Evolutionary conservation across 306 rosid genomes (phyloP).

Genomic region (Sphenostylis stenocarpa): DNA sequence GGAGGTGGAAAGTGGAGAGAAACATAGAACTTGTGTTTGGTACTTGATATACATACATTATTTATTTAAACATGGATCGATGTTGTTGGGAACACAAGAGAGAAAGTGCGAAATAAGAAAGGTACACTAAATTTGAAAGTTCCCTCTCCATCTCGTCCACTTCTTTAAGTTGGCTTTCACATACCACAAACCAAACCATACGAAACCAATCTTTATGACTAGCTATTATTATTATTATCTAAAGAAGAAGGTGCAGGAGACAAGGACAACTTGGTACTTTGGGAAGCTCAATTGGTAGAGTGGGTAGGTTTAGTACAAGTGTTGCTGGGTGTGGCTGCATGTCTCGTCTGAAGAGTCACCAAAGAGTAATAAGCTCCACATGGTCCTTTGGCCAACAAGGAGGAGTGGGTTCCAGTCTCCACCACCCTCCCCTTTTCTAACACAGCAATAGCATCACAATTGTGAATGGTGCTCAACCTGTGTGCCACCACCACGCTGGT

Average conservation of each 20-base stretch:
- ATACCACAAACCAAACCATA: not conserved
- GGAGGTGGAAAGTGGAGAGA: not conserved
- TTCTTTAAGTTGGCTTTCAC: not conserved
- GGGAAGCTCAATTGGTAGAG: not conserved
- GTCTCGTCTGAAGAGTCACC: conserved; percentile 30
- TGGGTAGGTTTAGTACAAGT: not conserved
- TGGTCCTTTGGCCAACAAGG: conserved; percentile 47
- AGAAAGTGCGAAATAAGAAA: not conserved
- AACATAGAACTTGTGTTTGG: too few relatives aligned
- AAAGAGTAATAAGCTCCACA: conserved; percentile 51
- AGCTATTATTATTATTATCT: not conserved
- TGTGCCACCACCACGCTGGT: conserved; percentile 61
- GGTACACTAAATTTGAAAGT: not conserved
- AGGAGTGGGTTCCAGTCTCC: conserved; percentile 49
- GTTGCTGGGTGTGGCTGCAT: not conserved
- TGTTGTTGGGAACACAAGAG: not conserved
- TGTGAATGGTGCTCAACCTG: conserved; percentile 54
- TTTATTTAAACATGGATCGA: conserved; percentile 5
- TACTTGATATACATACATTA: too few relatives aligned
- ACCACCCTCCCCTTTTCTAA: conserved; percentile 49
- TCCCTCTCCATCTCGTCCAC: not conserved
- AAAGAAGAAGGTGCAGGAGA: not conserved
- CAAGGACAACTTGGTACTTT: not conserved
- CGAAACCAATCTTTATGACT: not conserved
- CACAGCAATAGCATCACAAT: conserved; percentile 43